A percentile compares a stretch with the other conserved stretches of the same genome.
Conservation (phyloP, 1,284 basidiomycete genomes). For the Meira nashicola region DNA sequence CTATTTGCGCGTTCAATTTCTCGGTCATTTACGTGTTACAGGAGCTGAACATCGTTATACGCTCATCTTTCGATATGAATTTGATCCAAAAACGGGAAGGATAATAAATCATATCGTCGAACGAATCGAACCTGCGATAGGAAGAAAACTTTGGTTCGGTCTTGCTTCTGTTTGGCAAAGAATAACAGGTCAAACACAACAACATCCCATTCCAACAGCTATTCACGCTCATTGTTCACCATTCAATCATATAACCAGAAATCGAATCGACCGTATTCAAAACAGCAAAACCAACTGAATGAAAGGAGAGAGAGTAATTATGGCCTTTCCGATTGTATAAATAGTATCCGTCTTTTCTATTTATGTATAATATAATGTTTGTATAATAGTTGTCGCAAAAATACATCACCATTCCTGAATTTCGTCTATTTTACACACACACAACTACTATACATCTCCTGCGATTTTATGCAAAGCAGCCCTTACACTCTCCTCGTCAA, state of each 20-base stretch:
- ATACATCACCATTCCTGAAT: no score
- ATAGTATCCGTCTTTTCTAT: no score
- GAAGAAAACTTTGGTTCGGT: constrained; percentile 21
- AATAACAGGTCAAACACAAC: background rate
- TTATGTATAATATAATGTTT: no score
- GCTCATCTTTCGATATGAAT: constrained; percentile 44
- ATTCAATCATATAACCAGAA: no score
- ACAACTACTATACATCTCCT: background rate
- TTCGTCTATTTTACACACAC: no score
- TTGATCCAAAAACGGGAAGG: constrained; percentile 38
- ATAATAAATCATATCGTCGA: constrained; percentile 43
- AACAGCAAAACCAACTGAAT: no score
- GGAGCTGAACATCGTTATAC: constrained; percentile 41
- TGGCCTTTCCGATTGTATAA: no score
- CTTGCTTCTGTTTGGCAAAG: constrained; percentile 8
- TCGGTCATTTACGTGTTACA: constrained; percentile 34
- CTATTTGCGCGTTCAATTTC: constrained; percentile 31
- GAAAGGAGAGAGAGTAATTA: no score
- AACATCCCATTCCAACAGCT: background rate
- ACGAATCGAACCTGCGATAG: constrained; percentile 46
- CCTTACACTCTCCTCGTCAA: background rate
- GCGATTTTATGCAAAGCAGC: background rate
- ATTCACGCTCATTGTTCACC: background rate
- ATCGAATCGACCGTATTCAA: no score
- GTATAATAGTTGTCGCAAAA: no score